Evolutionary conservation across 331 rosid genomes (phyloP).

Genomic region (Malus hybrid): DNA sequence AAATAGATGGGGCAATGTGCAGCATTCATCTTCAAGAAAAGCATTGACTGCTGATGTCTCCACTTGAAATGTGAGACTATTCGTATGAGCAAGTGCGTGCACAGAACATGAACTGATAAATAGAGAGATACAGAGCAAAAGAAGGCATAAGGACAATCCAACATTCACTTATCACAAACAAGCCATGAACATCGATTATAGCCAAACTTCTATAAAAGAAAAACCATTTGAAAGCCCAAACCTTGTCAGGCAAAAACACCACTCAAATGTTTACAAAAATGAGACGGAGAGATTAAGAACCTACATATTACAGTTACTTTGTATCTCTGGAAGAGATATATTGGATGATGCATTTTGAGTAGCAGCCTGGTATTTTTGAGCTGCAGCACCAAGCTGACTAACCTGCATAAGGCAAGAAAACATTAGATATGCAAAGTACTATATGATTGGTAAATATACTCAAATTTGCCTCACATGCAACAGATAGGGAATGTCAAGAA

Average conservation of each 20-base stretch:
- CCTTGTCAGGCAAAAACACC: not conserved
- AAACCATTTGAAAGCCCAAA: not conserved
- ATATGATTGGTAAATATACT: not conserved
- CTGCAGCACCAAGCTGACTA: slow-evolving; percentile 83
- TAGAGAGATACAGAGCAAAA: not conserved
- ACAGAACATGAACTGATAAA: not conserved
- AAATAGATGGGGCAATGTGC: not conserved
- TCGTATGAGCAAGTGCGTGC: not conserved
- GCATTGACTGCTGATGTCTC: not conserved
- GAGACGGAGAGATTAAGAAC: slow-evolving; percentile 16
- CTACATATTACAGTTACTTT: slow-evolving; percentile 88
- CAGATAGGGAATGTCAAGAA: not conserved
- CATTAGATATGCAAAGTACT: not conserved
- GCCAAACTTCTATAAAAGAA: not conserved
- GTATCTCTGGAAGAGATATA: slow-evolving; percentile 81
- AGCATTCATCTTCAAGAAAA: not conserved
- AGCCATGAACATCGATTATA: not conserved
- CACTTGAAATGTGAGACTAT: not conserved
- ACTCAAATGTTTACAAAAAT: not conserved
- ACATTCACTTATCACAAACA: not conserved
- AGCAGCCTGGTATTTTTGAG: slow-evolving; percentile 85
- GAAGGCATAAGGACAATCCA: not conserved
- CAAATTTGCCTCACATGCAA: not conserved
- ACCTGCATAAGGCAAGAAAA: slow-evolving; percentile 41
- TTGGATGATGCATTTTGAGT: slow-evolving; percentile 78